Evolutionary conservation across 192 early-diverging fungal species (phyloP).

Genomic region (Dimargaris cristalligena): DNA sequence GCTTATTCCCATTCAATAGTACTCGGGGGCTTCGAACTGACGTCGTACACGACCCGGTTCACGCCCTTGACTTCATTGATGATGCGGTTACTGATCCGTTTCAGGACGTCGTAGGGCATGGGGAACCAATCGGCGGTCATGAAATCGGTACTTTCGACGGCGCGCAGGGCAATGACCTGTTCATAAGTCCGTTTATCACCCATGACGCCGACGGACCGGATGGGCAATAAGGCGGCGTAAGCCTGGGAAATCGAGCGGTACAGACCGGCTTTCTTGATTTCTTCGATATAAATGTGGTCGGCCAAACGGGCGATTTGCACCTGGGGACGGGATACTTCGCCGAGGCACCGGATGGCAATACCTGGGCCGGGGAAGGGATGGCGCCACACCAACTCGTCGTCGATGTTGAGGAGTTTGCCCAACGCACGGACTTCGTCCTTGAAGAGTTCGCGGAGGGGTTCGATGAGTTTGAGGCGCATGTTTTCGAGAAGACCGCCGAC

Average conservation of each 20-base stretch:
- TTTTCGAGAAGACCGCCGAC: slow-evolving; percentile 91
- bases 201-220: slow-evolving; percentile 97
- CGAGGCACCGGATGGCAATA: slow-evolving; percentile 93
- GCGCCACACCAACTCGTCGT: slow-evolving; percentile 92
- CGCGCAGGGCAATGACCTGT: slow-evolving; percentile 93
- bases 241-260: slow-evolving; percentile 98
- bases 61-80: slow-evolving; percentile 98
- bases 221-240: slow-evolving; percentile 86
- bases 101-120: slow-evolving; percentile 74
- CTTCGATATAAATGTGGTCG: slow-evolving; percentile 96
- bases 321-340: slow-evolving; percentile 85
- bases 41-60: slow-evolving; percentile 93
- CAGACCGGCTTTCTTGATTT: slow-evolving; percentile 93
- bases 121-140: slow-evolving; percentile 97
- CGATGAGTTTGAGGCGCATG: slow-evolving; percentile 96
- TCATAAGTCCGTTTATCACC: slow-evolving; percentile 98
- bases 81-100: slow-evolving; percentile 85
- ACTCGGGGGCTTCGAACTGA: slow-evolving; percentile 93
- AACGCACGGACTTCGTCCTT: slow-evolving; percentile 98
- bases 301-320: slow-evolving; percentile 90
- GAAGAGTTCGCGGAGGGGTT: slow-evolving; percentile 95
- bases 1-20: slow-evolving; percentile 96
- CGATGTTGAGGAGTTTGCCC: slow-evolving; percentile 74
- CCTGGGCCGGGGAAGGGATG: slow-evolving; percentile 99
- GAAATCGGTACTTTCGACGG: slow-evolving; percentile 91